Base-by-base conservation (phyloP, 1,284 basidiomycete species). In the Sutorius eximius region DNA sequence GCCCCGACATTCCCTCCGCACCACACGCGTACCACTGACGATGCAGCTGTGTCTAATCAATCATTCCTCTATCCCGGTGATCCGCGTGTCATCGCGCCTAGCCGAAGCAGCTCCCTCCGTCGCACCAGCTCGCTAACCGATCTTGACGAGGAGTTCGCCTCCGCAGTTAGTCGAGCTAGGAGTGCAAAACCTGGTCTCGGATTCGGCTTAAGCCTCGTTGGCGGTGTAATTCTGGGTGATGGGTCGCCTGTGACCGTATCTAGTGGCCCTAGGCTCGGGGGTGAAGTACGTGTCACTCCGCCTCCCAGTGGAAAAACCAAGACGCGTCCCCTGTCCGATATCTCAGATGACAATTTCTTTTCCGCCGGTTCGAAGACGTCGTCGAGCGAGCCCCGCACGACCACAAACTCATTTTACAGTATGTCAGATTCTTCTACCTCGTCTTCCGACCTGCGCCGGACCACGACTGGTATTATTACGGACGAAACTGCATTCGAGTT, bases 121-220 rank as follows among this genome's bases (percentile, higher is more conserved):
- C 78, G 89, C 32, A 88, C 85, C n/a, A 85, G 81, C 33, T 90
- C 87, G 0, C 78, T 90, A 73, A 86, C 85, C 0, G 89, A 91
- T 64, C 72, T 92, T 24, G 88, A 89, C 47, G 82, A 82, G 33
- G 86, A 84, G 63, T 88, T 89, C 53, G 80, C 73, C 15, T 74
- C 74, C 11, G 79, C 79, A 11, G 65, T 82, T 16, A 70, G 75
- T 41, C 70, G 76, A 27, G 79, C 78, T 16, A 69, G 77, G 45
- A 74, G 72, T 29, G 69, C 75, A 6, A 73, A 76, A 33, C 75
- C 77, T 18, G 78, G 77, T 20, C 69, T 79, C 8, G 78, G 79
- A 1, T 79, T 80, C 34, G 77, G 75, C 8, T 51, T 81, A 0
- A 66, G 71, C 40, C 69, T 79, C 3, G 72, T 71, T 1, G 69